Evolutionary conservation across 169 alveolate genomes (phyloP), one percentile per base, ranked within the genome.

Genomic region (Perkinsus marinus): DNA sequence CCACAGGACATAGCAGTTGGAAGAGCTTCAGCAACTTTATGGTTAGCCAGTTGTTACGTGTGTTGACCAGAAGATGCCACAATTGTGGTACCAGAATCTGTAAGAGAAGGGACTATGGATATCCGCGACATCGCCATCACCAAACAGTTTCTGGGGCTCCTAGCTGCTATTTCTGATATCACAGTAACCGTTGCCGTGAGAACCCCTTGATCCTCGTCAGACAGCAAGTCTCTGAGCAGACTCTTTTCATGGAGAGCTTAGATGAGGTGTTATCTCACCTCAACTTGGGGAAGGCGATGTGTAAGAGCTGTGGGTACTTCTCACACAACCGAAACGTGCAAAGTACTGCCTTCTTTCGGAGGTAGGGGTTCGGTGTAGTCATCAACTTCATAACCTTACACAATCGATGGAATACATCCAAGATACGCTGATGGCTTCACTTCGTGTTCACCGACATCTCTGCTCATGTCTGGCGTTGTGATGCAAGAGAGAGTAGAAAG

Each of bases 31-130:
- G 68, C 38, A 93, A 89, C 93, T 93, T 93, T 90, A 93, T 92
- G 37, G 93, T 89, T 39, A 92, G 93, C 95, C 95, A 94, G 91
- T 94, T 94, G 93, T 93, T 94, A 90, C 90, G 46, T 90, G 94
- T 94, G 90, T 69, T 93, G 57, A 90, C 92, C 89, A 94, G 79
- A 43, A 94, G 39, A 43, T 94, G 95, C 47, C 91, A 93, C 37
- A 94, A 92, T 90, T 93, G 95, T 10, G 95, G 95, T 68, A 90
- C 95, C 68, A 94, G 91, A 0, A 92, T 43, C 69, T 57, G 34
- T 30, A 7, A 57, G 22, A 16, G 22, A 57, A 57, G 7, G 34
- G 37, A 13, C 34, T 57, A 13, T 13, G 36, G 5, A 19, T 5
- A 30, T 57, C 3, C 79, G 34, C 36, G 0, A 2, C 36, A 0